Percentiles rank a stretch among this genome's conserved stretches.
Evolutionary conservation across 768 basidiomycete species (phyloP).

Genomic region (Pulveroboletus sp.): DNA sequence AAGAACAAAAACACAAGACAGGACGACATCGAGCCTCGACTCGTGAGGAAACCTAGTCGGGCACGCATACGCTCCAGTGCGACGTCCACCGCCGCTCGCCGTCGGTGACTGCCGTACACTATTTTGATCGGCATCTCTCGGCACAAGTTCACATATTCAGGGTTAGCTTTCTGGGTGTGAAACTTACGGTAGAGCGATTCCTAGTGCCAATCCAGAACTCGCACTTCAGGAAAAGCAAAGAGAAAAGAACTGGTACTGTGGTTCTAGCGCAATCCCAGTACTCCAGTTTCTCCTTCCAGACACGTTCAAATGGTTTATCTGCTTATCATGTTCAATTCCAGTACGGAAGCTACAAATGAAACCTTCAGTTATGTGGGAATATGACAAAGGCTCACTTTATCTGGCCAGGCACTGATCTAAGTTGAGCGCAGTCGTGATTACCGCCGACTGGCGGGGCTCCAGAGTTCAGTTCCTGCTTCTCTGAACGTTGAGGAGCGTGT

Average conservation of each 20-base stretch:
- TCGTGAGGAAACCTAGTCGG: slow-evolving; percentile 27
- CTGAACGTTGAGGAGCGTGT: slow-evolving; percentile 8
- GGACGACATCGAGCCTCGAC: slow-evolving; percentile 24
- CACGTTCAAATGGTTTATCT: slow-evolving; percentile 10
- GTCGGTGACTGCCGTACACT: slow-evolving; percentile 22
- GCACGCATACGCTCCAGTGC: slow-evolving; percentile 21
- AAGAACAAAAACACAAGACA: slow-evolving; percentile 21
- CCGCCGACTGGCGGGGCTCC: slow-evolving; percentile 23
- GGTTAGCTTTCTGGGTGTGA: slow-evolving; percentile 14
- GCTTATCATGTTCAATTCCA: slow-evolving; percentile 15
- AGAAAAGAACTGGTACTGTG: neutral
- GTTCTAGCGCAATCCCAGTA: slow-evolving; percentile 6
- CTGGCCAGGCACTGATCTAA: slow-evolving; percentile 28
- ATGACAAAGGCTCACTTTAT: slow-evolving; percentile 21
- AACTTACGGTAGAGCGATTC: neutral
- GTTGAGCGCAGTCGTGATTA: slow-evolving; percentile 22
- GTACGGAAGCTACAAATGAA: slow-evolving; percentile 23
- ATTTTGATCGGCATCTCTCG: slow-evolving; percentile 5
- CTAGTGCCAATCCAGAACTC: neutral
- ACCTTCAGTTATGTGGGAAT: slow-evolving; percentile 21
- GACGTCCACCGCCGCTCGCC: slow-evolving; percentile 22
- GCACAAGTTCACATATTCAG: slow-evolving; percentile 14
- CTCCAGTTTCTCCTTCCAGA: slow-evolving; percentile 5
- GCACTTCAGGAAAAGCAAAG: neutral
- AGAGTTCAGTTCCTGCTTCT: slow-evolving; percentile 23